Evolutionary conservation across 176 grass and related monocot genomes (phyloP), one percentile per base, ranked within the genome.

Genomic region (Urochloa ruziziensis): DNA sequence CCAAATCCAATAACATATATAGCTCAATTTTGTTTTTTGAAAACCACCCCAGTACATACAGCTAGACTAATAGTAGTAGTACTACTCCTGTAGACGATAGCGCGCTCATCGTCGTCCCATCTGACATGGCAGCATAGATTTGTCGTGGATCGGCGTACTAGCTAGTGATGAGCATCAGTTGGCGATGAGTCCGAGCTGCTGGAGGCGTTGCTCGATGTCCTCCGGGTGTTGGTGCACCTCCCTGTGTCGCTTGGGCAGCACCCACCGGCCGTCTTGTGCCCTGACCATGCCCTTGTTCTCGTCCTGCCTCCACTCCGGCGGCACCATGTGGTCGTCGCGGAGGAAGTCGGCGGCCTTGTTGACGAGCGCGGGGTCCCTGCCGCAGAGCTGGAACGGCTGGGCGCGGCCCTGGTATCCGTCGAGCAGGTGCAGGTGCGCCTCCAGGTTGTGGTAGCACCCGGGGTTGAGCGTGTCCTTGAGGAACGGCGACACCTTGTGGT

Each of bases 211-310:
- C 5, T 86, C 78, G 3, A 42, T 94, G 80, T 94, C 92, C 29
- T 75, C 67, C 0, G 89, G 92, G 86, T 89, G 83, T 84, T 79
- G 86, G 4, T 86, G 63, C 30, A 76, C 25, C 17, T 75, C 24
- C 82, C 82, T 86, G 0, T 77, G 62, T 3, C 83, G 49, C 10
- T 83, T 61, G 0, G 74, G 79, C 17, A 89, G 89, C 62, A 70
- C 57, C 89, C 92, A 94, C 3, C 86, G 75, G 0, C 89, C 92
- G 1, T 91, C 86, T 0, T 82, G 70, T n/a, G 72, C 54, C 82
- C 83, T 82, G 23, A 89, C 58, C 89, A 94, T 94, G 61, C 92
- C 92, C 59, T 91, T 94, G 86, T 94, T 94, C 75, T 65, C 69
- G n/a, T 77, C 89, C 86, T 94, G 92, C 3, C 70, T 28, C 92